Conservation (phyloP, 2,329 filamentous ascomycete genomes). For the Colletotrichum liaoningense region DNA sequence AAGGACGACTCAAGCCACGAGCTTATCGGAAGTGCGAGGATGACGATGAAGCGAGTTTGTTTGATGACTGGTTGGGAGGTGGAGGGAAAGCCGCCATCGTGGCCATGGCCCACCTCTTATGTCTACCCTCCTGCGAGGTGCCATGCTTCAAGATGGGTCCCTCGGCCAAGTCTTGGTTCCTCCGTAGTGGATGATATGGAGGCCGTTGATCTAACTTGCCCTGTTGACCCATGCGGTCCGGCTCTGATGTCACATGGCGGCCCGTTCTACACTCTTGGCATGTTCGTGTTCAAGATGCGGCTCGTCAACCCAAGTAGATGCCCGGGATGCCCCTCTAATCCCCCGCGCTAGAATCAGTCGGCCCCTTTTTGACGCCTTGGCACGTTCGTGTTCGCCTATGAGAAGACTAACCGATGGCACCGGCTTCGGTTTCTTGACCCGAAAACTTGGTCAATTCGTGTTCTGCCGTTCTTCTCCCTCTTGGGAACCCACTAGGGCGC, state of each 20-base stretch:
- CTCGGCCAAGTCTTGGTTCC: neutral
- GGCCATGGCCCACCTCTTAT: neutral
- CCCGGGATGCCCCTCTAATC: neutral
- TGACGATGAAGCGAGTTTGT: neutral
- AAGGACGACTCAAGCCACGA: neutral
- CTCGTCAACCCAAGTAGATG: neutral
- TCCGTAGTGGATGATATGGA: neutral
- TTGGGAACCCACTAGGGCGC: neutral
- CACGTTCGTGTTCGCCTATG: neutral
- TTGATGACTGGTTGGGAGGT: too few species aligned
- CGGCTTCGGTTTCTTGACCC: too few species aligned
- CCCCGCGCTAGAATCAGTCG: neutral
- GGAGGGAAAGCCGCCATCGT: neutral
- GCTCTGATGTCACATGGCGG: neutral
- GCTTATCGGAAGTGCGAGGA: neutral
- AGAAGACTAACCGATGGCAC: neutral
- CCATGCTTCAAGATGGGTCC: neutral
- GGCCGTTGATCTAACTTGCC: neutral
- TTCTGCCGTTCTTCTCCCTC: neutral
- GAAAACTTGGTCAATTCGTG: neutral
- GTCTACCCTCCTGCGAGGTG: neutral
- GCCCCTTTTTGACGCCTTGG: neutral
- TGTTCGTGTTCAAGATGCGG: neutral
- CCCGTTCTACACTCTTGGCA: neutral
- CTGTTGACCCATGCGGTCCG: neutral